These are phyloP conservation scores for Chrysanthemum lavandulifolium DNA, from an alignment of 129 eudicot genomes.

Conservation along the genomic window DNA sequence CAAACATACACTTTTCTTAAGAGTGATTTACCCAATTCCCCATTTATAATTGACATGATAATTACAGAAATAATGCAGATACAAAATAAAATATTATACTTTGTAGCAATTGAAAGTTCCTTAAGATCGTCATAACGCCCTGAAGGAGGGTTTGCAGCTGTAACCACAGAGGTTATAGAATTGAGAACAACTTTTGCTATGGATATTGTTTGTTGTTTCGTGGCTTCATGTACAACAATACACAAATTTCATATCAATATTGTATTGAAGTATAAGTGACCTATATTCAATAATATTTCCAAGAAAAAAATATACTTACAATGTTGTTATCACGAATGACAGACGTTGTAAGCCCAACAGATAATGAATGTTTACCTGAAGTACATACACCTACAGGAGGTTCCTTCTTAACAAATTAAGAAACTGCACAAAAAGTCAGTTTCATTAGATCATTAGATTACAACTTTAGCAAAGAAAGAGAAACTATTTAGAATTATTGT, in stretches of 20 bases:
- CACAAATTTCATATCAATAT: neutral
- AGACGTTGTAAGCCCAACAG: slow-evolving; percentile 98
- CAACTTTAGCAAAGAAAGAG: neutral
- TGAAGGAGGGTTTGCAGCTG: slow-evolving; percentile 99
- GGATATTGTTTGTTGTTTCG: slow-evolving; percentile 99
- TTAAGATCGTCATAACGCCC: slow-evolving; percentile 99
- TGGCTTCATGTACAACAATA: slow-evolving; percentile 95
- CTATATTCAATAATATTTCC: neutral
- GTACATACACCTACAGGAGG: slow-evolving; percentile 97
- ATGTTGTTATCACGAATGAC: slow-evolving; percentile 86
- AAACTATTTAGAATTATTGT: neutral
- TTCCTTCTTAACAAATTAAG: slow-evolving; percentile 94
- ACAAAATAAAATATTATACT: too few species aligned
- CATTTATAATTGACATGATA: too few species aligned
- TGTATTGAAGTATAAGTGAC: neutral
- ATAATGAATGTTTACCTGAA: slow-evolving; percentile 96
- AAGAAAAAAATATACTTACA: slow-evolving; percentile 41
- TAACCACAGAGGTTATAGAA: slow-evolving; percentile 95
- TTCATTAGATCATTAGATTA: neutral
- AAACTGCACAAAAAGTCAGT: slow-evolving; percentile 49
- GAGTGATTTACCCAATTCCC: too few species aligned
- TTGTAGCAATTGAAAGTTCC: slow-evolving; percentile 34
- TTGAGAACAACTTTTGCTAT: slow-evolving; percentile 98
- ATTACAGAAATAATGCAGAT: too few species aligned
- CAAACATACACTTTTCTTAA: too few species aligned